Evolutionary conservation across 2,329 filamentous ascomycete species (phyloP).

Genomic region (Scedosporium apiospermum): DNA sequence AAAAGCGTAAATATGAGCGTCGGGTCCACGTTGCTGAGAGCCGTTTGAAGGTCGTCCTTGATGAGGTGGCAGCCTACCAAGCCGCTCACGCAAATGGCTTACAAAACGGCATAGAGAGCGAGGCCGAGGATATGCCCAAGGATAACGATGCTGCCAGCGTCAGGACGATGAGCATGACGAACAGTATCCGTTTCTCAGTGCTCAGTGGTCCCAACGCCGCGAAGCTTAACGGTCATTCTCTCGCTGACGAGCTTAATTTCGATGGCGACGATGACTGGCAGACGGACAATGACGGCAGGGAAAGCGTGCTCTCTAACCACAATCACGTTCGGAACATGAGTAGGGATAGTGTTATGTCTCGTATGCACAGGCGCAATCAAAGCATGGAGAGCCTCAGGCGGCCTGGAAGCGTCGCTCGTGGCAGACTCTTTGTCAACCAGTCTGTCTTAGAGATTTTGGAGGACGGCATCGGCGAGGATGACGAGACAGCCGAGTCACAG

Average conservation of each 20-base stretch:
- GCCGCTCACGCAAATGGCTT: conserved; percentile 34
- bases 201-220: conserved; percentile 45
- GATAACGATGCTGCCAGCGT: conserved; percentile 67
- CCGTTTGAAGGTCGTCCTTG: conserved; percentile 72
- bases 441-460: conserved; percentile 47
- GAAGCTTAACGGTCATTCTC: conserved; percentile 59
- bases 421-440: conserved; percentile 43
- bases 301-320: conserved; percentile 47
- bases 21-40: conserved; percentile 85
- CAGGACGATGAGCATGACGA: conserved; percentile 60
- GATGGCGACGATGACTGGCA: conserved; percentile 68
- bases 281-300: conserved; percentile 61
- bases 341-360: conserved; percentile 44
- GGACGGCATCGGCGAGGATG: conserved; percentile 40
- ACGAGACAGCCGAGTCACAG: conserved; percentile 24
- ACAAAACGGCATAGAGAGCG: conserved; percentile 37
- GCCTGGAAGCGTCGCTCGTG: conserved; percentile 43
- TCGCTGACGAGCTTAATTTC: conserved; percentile 87
- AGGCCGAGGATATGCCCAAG: conserved; percentile 47
- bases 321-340: conserved; percentile 45
- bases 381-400: conserved; percentile 50
- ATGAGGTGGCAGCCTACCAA: conserved; percentile 71
- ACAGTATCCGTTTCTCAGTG: conserved; percentile 65
- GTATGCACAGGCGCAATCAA: conserved; percentile 43
- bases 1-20: conserved; percentile 72